Base-by-base conservation (phyloP, 2,329 filamentous ascomycete species). In the Davidsoniella australis region DNA sequence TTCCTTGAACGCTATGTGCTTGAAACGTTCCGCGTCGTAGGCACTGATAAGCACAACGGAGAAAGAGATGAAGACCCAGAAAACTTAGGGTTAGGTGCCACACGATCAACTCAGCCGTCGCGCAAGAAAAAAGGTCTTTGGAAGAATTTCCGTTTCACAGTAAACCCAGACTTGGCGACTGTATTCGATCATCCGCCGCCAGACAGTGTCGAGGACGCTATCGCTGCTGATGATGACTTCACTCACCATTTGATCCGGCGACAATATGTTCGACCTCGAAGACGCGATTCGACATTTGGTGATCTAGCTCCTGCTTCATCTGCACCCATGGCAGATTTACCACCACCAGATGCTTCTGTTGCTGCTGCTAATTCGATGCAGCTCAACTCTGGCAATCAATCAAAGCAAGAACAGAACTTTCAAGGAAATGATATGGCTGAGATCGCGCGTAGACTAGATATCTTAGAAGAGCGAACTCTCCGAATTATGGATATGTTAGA, bases 171-270 rank as follows among this genome's bases (percentile, higher is more conserved):
- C 58, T 69, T 87, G 33, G 75, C 81, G 42, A 73, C 78, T 9
- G 82, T 86, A 2, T 87, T 87, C 54, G 78, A 85, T 47, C 69
- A 80, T 23, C 71, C 81, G 39, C 80, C 80, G 4, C 82, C 82
- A 2, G 73, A 80, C 45, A 68, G 67, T 26, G 68, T 77, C 4
- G 66, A 71, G 45, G 64, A 72, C 12, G 73, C 76, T 42, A 77
- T 78, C 40, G 65, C 72, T 1, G 71, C 71, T 4, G 75, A 78
- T 54, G 76, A 79, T 55, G 69, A 76, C 49, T 60, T 78, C 54
- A 75, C 72, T 6, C 69, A 68, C 33, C 72, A 77, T 55, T 64
- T 77, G 54, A 76, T 78, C 54, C 67, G 73, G 8, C 65, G 71
- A 24, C 74, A 78, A 58, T 78, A 75, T 53, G 65, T 66, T 26